Base-by-base conservation (phyloP, 2,329 filamentous ascomycete genomes). In the Neoarthrinium moseri region DNA sequence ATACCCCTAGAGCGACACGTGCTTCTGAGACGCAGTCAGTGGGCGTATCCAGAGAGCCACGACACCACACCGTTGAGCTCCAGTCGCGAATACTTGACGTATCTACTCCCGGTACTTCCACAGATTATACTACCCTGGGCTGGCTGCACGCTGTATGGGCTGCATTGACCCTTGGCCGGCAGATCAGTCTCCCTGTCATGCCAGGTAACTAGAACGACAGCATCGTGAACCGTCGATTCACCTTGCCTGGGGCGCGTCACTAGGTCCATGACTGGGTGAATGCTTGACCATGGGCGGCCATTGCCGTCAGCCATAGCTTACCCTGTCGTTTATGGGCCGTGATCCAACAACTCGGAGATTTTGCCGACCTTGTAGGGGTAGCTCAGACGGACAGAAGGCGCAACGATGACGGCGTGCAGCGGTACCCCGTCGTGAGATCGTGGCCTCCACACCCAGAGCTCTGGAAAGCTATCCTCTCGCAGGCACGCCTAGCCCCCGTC, bases 121-220 rank as follows among this genome's bases (percentile, higher is more conserved):
- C n/a, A n/a, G n/a, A n/a, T n/a, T n/a, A n/a, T n/a, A n/a, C n/a
- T n/a, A n/a, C n/a, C n/a, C n/a, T n/a, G n/a, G n/a, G n/a, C n/a
- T n/a, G n/a, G 23, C 22, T 39, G 43, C 35, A 38, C 21, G 32
- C 35, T 39, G 33, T 22, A 45, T 36, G 15, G 43, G 32, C 24
- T 45, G 43, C 43, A 45, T 45, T 35, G 17, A 45, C 34, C 43
- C 43, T 38, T 37, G 43, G 18, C 43, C 43, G 43, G 43, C 43
- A 45, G 43, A 45, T 45, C 17, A 24, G 23, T 17, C 21, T 29
- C 43, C 43, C 35, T 39, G 33, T 20, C 41, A 24, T 38, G 40
- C 18, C 23, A 30, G 20, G n/a, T 41, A 26, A 33, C 18, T 20
- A 32, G 26, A 24, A 43, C 21, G 10, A 22, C 26, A 32, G 29